A percentile compares a stretch with the other conserved stretches of the same genome.
Conservation (phyloP, 1,139 yeast genomes). For the Protomyces lactucae-debilis region DNA sequence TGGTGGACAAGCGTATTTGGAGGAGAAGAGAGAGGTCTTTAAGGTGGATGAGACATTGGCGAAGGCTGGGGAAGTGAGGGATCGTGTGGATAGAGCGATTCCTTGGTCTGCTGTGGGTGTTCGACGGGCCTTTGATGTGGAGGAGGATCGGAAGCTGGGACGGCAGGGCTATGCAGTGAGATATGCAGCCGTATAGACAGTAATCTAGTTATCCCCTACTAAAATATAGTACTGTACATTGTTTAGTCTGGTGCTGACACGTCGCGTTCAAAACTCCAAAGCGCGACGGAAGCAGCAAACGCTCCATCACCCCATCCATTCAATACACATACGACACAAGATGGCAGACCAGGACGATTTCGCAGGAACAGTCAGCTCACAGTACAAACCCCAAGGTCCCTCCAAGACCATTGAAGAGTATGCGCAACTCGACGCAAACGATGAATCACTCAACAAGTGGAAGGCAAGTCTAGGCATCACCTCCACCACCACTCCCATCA, state of each 20-base stretch:
- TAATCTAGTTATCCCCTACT: neutral
- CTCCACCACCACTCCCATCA: slow-evolving; percentile 42
- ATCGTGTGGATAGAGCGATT: slow-evolving; percentile 17
- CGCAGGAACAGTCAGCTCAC: slow-evolving; percentile 1
- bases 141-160: slow-evolving; percentile 10
- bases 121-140: slow-evolving; percentile 21
- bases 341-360: slow-evolving; percentile 18
- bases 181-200: neutral
- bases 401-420: slow-evolving; percentile 85
- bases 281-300: neutral
- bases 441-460: slow-evolving; percentile 89
- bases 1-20: slow-evolving; percentile 14
- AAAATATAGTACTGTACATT: no score
- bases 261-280: neutral
- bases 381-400: slow-evolving; percentile 44
- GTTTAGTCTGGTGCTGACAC: neutral
- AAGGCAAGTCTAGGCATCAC: slow-evolving; percentile 79
- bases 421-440: slow-evolving; percentile 73
- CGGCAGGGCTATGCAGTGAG: slow-evolving; percentile 17
- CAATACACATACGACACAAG: neutral
- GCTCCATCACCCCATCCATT: no score
- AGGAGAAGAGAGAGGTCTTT: slow-evolving; percentile 3
- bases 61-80: slow-evolving; percentile 12
- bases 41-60: slow-evolving; percentile 20
- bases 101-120: slow-evolving; percentile 26